These are phyloP conservation scores for Tolypocladium sp. DNA, from an alignment of 2,329 filamentous ascomycete species.

Conservation along the genomic window DNA sequence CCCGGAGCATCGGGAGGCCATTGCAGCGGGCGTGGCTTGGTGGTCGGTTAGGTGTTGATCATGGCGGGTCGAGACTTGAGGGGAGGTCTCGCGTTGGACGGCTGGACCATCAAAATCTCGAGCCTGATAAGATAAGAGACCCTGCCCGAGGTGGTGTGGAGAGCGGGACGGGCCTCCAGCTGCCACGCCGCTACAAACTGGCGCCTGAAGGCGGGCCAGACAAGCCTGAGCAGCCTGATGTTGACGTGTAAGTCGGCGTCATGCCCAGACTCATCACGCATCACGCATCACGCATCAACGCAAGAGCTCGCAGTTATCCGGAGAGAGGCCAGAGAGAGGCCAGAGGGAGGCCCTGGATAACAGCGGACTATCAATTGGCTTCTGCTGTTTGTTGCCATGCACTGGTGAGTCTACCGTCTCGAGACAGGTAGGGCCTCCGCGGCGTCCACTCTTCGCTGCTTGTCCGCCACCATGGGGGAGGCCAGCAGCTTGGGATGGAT, in stretches of 20 bases:
- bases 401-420: not conserved
- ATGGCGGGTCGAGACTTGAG: not conserved
- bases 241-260: not conserved
- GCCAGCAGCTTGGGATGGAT: not conserved
- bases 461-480: too few species aligned
- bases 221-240: not conserved
- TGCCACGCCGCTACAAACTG: not conserved
- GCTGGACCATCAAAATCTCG: not conserved
- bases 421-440: too few species aligned
- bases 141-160: not conserved
- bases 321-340: too few species aligned
- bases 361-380: not conserved
- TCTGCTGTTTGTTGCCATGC: too few species aligned
- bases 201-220: not conserved
- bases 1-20: conserved; percentile 17
- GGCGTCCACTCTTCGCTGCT: too few species aligned
- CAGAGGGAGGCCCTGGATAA: not conserved
- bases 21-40: conserved; percentile 2
- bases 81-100: too few species aligned
- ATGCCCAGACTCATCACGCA: not conserved
- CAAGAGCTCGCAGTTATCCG: not conserved
- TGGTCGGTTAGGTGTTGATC: not conserved
- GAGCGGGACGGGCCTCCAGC: not conserved
- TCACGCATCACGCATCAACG: not conserved
- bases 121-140: not conserved